These are phyloP conservation scores for Penicillium canescens DNA, from an alignment of 495 filamentous ascomycete species.

Conservation along the genomic window DNA sequence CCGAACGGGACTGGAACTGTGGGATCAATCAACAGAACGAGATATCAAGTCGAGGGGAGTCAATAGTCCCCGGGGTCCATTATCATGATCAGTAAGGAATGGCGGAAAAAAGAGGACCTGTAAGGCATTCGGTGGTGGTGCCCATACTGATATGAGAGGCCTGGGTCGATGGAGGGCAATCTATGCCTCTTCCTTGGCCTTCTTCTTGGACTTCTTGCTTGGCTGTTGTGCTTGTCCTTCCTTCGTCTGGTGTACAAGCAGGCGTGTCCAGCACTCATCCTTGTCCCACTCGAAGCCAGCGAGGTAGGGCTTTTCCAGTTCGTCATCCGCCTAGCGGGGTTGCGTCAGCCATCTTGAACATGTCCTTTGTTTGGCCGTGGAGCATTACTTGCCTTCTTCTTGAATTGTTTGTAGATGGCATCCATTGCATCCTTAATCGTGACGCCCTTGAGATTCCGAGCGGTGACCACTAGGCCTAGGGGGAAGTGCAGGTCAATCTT, in stretches of 20 bases:
- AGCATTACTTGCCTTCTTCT: constrained; percentile 73
- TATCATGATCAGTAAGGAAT: neutral
- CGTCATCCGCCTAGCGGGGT: constrained; percentile 73
- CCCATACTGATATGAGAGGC: neutral
- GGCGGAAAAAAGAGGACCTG: neutral
- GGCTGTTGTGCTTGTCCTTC: constrained; percentile 52
- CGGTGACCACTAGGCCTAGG: constrained; percentile 82
- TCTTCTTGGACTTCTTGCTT: constrained; percentile 72
- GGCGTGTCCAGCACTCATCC: constrained; percentile 73
- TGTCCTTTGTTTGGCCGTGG: neutral
- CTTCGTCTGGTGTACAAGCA: constrained; percentile 83
- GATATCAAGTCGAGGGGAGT: constrained; percentile 6
- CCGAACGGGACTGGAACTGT: constrained; percentile 5
- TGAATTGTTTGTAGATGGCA: constrained; percentile 90
- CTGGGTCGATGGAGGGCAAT: constrained; percentile 3
- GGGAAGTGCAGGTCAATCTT: constrained; percentile 91
- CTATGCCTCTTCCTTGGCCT: constrained; percentile 45
- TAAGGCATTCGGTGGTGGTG: neutral
- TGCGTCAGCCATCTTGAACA: constrained; percentile 11
- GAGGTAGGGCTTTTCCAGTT: constrained; percentile 77
- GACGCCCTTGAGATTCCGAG: constrained; percentile 86
- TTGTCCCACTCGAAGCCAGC: constrained; percentile 95
- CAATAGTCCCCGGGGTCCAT: constrained; percentile 6
- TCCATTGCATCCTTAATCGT: constrained; percentile 94
- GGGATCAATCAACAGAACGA: constrained; percentile 10